Conservation (phyloP, 768 basidiomycete species). For the Gelatoporia subvermispora region DNA sequence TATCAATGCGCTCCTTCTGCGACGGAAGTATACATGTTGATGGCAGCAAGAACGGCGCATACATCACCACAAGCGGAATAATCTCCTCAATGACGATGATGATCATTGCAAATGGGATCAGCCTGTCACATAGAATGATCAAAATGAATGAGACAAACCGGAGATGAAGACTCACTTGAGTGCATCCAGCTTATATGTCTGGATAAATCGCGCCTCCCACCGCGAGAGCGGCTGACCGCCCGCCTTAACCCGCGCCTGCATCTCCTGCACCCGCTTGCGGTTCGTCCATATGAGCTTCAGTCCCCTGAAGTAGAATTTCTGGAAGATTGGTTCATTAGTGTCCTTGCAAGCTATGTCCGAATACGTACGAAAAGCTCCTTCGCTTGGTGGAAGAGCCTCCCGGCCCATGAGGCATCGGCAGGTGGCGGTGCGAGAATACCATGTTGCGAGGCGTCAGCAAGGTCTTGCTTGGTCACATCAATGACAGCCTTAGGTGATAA, state of each 20-base stretch:
- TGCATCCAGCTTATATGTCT: conserved; percentile 60
- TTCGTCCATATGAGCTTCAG: conserved; percentile 68
- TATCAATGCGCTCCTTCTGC: conserved; percentile 62
- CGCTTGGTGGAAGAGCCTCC: conserved; percentile 43
- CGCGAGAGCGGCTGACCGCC: conserved; percentile 65
- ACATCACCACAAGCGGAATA: conserved; percentile 80
- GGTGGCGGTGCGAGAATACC: conserved; percentile 70
- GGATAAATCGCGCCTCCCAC: conserved; percentile 65
- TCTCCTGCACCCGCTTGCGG: conserved; percentile 46
- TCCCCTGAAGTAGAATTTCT: conserved; percentile 84
- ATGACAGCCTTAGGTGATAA: conserved; percentile 27
- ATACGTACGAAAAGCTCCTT: conserved; percentile 41
- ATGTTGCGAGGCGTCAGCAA: conserved; percentile 58
- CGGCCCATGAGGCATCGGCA: conserved; percentile 50
- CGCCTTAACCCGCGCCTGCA: conserved; percentile 48
- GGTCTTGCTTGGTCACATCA: conserved; percentile 55
- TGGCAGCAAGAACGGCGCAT: conserved; percentile 78
- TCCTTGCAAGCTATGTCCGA: background rate
- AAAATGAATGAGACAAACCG: background rate
- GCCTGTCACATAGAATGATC: conserved; percentile 35
- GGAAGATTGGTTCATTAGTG: conserved; percentile 10
- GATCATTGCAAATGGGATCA: conserved; percentile 75
- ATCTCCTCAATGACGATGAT: conserved; percentile 74
- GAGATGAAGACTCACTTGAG: conserved; percentile 49
- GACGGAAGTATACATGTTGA: conserved; percentile 84